A percentile compares a stretch with the other conserved stretches of the same genome.
Evolutionary conservation across 108 stramenopile species (phyloP).

Genomic region (Nannochloropsis oceanica): DNA sequence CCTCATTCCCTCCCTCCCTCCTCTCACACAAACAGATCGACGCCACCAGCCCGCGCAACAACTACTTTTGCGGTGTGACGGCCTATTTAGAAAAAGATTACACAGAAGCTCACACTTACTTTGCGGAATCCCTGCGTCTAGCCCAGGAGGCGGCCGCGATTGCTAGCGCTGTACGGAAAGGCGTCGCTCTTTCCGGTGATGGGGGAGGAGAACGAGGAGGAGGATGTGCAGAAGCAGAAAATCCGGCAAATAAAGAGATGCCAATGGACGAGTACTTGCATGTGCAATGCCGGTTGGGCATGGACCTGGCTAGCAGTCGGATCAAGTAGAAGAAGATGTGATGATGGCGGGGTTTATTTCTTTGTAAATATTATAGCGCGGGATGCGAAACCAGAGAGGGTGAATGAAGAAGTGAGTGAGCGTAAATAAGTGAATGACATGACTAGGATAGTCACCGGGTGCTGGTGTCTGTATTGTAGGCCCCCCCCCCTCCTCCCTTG

Average conservation of each 20-base stretch:
- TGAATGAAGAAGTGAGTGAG: too few relatives aligned
- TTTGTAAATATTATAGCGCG: too few relatives aligned
- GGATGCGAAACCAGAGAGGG: too few relatives aligned
- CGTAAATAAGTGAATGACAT: too few relatives aligned
- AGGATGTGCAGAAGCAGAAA: background rate
- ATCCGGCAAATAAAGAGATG: background rate
- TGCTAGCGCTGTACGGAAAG: background rate
- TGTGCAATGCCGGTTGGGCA: background rate
- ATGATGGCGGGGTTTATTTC: too few relatives aligned
- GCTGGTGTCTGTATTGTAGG: too few relatives aligned
- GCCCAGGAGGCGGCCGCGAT: background rate
- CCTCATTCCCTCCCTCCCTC: too few relatives aligned
- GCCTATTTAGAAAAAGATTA: background rate
- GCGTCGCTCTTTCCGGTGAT: too few relatives aligned
- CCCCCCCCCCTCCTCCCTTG: too few relatives aligned
- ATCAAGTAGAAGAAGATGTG: background rate
- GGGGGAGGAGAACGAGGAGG: background rate
- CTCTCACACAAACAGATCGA: background rate
- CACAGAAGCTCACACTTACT: background rate
- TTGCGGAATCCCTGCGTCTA: background rate
- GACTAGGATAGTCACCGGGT: too few relatives aligned
- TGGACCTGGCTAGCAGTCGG: background rate
- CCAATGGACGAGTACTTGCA: background rate
- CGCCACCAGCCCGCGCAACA: background rate
- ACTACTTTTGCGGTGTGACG: background rate